A percentile compares a stretch with the other conserved stretches of the same genome.
Evolutionary conservation across 2,329 filamentous ascomycete genomes (phyloP).

Genomic region (Coniosporium uncinatum): DNA sequence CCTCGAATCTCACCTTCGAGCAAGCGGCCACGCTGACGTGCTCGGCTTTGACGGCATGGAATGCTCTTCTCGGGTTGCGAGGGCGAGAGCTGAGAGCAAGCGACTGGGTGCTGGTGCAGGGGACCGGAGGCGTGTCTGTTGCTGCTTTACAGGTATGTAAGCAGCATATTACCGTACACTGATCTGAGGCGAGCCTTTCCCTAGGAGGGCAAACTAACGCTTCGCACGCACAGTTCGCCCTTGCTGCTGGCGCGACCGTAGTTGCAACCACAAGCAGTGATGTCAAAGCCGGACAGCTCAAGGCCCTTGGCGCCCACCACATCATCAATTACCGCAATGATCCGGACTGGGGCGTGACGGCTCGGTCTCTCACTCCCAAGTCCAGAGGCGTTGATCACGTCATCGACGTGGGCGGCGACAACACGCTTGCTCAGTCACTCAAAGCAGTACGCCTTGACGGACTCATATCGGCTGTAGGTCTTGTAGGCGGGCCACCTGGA

Average conservation of each 20-base stretch:
- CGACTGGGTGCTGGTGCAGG: constrained; percentile 56
- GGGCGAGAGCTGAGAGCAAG: constrained; percentile 26
- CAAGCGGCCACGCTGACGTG: constrained; percentile 42
- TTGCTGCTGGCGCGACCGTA: constrained; percentile 47
- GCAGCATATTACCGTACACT: constrained; percentile 6
- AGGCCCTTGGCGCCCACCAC: constrained; percentile 47
- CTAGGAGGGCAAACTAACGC: background rate
- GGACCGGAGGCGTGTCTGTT: constrained; percentile 64
- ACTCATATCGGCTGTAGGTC: constrained; percentile 50
- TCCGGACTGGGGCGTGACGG: constrained; percentile 47
- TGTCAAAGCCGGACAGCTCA: constrained; percentile 42
- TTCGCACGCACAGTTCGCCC: constrained; percentile 29
- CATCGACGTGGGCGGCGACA: constrained; percentile 47
- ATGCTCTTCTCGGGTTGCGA: constrained; percentile 43
- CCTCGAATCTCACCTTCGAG: constrained; percentile 44
- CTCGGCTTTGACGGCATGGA: constrained; percentile 41
- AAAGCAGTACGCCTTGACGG: constrained; percentile 49
- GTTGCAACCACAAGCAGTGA: constrained; percentile 51
- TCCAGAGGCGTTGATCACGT: constrained; percentile 55
- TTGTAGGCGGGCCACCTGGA: constrained; percentile 42
- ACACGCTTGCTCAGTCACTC: constrained; percentile 42
- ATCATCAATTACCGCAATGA: constrained; percentile 52
- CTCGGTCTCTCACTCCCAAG: constrained; percentile 41
- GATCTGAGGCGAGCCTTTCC: constrained; percentile 3
- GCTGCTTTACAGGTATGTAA: constrained; percentile 52